Evolutionary conservation across 345 rosid genomes (phyloP), one percentile per base, ranked within the genome.

Genomic region (Mangifera indica): DNA sequence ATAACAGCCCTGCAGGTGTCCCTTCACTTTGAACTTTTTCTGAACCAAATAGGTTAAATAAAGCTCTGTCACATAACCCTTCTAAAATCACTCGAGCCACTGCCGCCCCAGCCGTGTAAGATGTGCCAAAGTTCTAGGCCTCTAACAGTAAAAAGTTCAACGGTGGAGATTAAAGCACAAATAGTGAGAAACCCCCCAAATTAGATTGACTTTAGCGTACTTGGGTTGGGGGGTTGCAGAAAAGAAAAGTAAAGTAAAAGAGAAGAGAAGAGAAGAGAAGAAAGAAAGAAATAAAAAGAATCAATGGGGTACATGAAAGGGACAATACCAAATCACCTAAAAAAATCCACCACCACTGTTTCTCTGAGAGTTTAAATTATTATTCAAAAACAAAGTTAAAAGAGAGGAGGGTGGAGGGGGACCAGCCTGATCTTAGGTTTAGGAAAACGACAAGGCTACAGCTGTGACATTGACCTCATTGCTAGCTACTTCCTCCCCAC

Each of bases 391-490:
- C 7, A 34, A 37, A 37, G 8, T 7, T 5, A 1, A 44, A 48
- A 40, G 46, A 37, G 21, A 18, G 15, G n/a, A 22, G 14, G 12
- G 7, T 0, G 49, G 17, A 40, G 0, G 15, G 80, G 84, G 82
- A 77, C 83, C 83, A 53, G 72, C 0, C 66, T 29, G 22, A 48
- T 77, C 82, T 77, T 72, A 57, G 81, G 81, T 74, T 37, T n/a
- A 37, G 26, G 73, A 76, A 74, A 46, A 56, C 55, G 80, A 79
- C 83, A 86, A 76, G 66, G 72, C 74, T 42, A 82, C 85, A 81
- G 85, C 86, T 82, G 76, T 77, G 81, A 72, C 37, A 9, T 42
- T 42, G 82, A 78, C 80, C 81, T 84, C 69, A 76, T 79, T 32
- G 18, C n/a, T n/a, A n/a, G n/a, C 83, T 60, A 56, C 69, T 76